phyloP scores from a whole-genome alignment of 108 stramenopile genomes.

The Nitzschia sp. region DNA sequence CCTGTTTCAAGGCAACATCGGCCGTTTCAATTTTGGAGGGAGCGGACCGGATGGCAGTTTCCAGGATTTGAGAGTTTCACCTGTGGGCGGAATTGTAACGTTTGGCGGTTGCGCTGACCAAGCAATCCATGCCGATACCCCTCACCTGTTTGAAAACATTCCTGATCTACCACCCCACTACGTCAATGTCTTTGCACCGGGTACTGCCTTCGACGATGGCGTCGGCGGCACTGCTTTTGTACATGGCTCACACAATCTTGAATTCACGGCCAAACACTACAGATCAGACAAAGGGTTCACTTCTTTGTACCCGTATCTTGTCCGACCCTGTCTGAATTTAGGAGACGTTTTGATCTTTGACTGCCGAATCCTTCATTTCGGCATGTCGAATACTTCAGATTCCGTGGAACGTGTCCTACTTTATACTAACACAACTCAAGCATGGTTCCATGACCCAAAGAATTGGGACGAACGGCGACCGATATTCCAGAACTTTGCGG shows the following conservation, averaged over 20 bases:
- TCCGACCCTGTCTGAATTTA: conserved; percentile 68
- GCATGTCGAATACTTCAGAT: conserved; percentile 75
- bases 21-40: conserved; percentile 86
- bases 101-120: conserved; percentile 83
- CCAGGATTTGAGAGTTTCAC: conserved; percentile 71
- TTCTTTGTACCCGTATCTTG: conserved; percentile 35
- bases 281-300: conserved; percentile 19
- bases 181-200: conserved; percentile 78
- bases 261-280: conserved; percentile 53
- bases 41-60: conserved; percentile 79
- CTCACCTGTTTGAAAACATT: conserved; percentile 79
- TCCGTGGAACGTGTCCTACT: conserved; percentile 64
- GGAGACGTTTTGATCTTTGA: conserved; percentile 90
- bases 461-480: conserved; percentile 64
- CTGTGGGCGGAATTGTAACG: conserved; percentile 82
- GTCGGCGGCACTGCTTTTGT: conserved; percentile 88
- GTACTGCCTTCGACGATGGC: conserved; percentile 27
- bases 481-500: no score
- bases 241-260: conserved; percentile 70
- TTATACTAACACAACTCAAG: conserved; percentile 77
- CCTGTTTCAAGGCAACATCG: conserved; percentile 73
- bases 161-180: conserved; percentile 83
- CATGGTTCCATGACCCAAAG: conserved; percentile 90
- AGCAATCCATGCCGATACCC: conserved; percentile 87
- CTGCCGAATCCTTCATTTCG: conserved; percentile 82